These are phyloP conservation scores for Abrus pulchellus DNA, from an alignment of 306 rosid genomes.

Conservation along the genomic window DNA sequence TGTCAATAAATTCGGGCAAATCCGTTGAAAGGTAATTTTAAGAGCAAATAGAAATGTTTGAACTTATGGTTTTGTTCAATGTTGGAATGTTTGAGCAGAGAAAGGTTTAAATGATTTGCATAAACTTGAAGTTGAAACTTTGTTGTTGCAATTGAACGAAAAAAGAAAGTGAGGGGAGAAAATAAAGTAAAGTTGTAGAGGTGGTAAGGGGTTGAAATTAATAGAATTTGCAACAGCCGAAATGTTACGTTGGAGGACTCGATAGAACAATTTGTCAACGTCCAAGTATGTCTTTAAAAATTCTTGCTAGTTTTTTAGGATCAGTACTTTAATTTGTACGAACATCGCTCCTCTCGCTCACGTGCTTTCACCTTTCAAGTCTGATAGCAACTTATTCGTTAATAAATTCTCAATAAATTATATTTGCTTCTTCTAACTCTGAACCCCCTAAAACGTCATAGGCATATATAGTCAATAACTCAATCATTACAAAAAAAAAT, in stretches of 20 bases:
- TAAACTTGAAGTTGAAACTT: neutral
- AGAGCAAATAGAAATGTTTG: neutral
- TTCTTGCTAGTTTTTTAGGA: neutral
- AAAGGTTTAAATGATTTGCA: neutral
- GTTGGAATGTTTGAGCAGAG: neutral
- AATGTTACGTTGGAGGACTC: slow-evolving; percentile 18
- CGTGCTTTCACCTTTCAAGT: slow-evolving; percentile 44
- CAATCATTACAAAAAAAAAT: slow-evolving; percentile 30
- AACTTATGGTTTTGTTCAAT: neutral
- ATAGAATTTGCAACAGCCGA: neutral
- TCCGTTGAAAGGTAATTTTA: neutral
- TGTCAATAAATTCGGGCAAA: neutral
- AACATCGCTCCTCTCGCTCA: slow-evolving; percentile 37
- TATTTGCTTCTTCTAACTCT: neutral
- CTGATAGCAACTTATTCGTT: neutral
- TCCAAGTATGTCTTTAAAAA: neutral
- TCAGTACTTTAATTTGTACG: slow-evolving; percentile 46
- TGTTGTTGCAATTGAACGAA: neutral
- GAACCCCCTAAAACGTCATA: slow-evolving; percentile 8
- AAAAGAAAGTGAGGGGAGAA: neutral
- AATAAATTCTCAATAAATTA: neutral
- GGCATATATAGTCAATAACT: slow-evolving; percentile 10
- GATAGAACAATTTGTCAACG: slow-evolving; percentile 8
- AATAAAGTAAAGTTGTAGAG: neutral
- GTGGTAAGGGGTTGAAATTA: neutral